Evolutionary conservation across 2,329 filamentous ascomycete species (phyloP).

Genomic region (Cercospora zeina): DNA sequence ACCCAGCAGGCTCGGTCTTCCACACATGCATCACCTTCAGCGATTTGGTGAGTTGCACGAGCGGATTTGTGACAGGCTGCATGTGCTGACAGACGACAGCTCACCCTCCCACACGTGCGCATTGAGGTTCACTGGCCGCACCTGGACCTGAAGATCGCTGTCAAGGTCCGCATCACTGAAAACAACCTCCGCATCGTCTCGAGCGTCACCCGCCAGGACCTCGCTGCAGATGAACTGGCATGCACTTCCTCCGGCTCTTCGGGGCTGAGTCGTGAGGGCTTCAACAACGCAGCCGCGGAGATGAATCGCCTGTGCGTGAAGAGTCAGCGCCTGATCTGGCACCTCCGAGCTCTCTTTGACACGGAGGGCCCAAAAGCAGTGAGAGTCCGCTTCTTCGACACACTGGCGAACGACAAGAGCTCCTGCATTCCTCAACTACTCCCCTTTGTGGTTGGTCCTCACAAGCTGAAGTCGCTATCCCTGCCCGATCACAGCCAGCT

Average conservation of each 20-base stretch:
- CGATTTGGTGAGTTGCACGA: constrained; percentile 10
- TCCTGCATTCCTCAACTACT: constrained; percentile 13
- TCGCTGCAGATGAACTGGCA: constrained; percentile 15
- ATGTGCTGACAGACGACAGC: constrained; percentile 14
- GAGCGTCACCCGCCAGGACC: not conserved
- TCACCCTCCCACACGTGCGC: constrained; percentile 19
- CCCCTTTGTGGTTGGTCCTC: constrained; percentile 20
- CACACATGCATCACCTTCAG: constrained; percentile 8
- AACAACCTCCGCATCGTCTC: not conserved
- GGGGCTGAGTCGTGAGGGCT: constrained; percentile 11
- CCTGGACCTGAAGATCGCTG: not conserved
- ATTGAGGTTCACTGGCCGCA: constrained; percentile 17
- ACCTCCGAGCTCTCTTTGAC: constrained; percentile 12
- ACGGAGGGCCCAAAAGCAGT: constrained; percentile 6
- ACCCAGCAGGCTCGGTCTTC: not conserved
- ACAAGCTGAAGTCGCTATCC: constrained; percentile 19
- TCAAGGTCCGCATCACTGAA: constrained; percentile 13
- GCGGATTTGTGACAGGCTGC: not conserved
- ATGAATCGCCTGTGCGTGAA: not conserved
- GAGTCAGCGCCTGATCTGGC: constrained; percentile 2
- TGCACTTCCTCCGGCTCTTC: constrained; percentile 5
- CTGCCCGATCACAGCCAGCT: constrained; percentile 20
- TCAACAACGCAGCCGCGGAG: constrained; percentile 11
- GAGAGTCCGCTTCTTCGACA: constrained; percentile 15
- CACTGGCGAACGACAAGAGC: constrained; percentile 2